These are phyloP conservation scores for Piedraia hortae DNA, from an alignment of 2,329 filamentous ascomycete species.

Conservation along the genomic window DNA sequence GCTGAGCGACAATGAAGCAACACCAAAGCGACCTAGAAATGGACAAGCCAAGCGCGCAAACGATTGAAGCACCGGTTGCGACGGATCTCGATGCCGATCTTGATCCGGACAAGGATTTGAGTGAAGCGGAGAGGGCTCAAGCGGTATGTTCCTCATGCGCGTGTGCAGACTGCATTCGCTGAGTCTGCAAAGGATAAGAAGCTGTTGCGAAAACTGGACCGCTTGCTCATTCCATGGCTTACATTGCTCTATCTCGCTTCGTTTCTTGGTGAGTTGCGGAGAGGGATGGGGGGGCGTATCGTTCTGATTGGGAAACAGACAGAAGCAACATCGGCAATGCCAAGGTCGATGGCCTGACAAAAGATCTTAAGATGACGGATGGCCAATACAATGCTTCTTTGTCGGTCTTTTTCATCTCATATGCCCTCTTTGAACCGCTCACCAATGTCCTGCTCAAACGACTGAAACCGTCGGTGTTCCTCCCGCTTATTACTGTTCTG, in stretches of 20 bases:
- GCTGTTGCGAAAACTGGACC: slow-evolving; percentile 33
- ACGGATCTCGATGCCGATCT: slow-evolving; percentile 1
- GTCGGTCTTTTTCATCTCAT: slow-evolving; percentile 24
- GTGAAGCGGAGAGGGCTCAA: slow-evolving; percentile 3
- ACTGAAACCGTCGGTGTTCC: slow-evolving; percentile 17
- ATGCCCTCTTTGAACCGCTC: slow-evolving; percentile 20
- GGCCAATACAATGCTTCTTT: slow-evolving; percentile 16
- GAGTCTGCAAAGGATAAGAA: slow-evolving; percentile 27
- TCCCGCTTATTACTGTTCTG: slow-evolving; percentile 9
- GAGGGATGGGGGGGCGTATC: background rate
- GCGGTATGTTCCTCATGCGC: slow-evolving; percentile 1
- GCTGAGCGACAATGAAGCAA: too few relatives aligned
- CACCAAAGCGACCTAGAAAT: too few relatives aligned
- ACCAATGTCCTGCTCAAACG: slow-evolving; percentile 19
- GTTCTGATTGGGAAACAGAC: slow-evolving; percentile 4
- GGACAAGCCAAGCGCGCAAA: too few relatives aligned
- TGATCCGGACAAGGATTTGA: slow-evolving; percentile 4
- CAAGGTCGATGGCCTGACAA: slow-evolving; percentile 14
- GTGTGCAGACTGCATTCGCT: background rate
- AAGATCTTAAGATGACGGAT: slow-evolving; percentile 17
- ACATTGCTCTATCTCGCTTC: slow-evolving; percentile 46
- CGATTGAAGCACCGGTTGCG: too few relatives aligned
- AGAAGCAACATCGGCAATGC: slow-evolving; percentile 7
- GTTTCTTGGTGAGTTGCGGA: slow-evolving; percentile 16
- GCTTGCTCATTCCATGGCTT: slow-evolving; percentile 35